Evolutionary conservation across 179 eudicot genomes (phyloP), one percentile per base, ranked within the genome.

Genomic region (Corrigiola litoralis): DNA sequence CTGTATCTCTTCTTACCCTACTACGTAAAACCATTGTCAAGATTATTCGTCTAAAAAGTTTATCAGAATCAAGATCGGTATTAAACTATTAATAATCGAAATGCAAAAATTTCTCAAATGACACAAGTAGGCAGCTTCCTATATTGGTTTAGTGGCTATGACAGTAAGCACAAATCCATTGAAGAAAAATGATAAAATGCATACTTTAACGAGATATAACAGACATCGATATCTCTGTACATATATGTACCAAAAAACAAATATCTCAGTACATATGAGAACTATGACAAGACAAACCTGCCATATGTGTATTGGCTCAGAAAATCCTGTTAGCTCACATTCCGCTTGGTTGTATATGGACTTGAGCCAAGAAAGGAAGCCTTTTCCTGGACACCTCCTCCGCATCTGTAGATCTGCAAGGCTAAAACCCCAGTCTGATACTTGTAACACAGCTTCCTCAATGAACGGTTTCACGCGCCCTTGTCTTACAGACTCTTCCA

Each of bases 281-380:
- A 61, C 5, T 4, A 50, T 9, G 32, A 67, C 8, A 62, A 49
- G 46, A 54, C 75, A 9, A 41, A 92, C 98, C 98, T 92, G 98
- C 98, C 98, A 92, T 67, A 89, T 70, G 84, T 87, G 89, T 57
- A 92, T 70, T 14, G 95, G 90, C 10, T 92, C 89, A 0, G 78
- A 74, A 75, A 79, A 92, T 57, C 96, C 98, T 10, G 84, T 83
- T 71, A 84, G 57, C 63, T 79, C 82, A 29, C 95, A 83, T 68
- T 87, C 88, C 2, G 84, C 82, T 60, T 71, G 82, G 41, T 68
- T 77, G 68, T 87, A 85, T 45, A 89, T 67, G 79, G 87, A 84
- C 56, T 76, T 84, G 23, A 89, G 80, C 95, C 91, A 89, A 27
- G 86, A 63, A 62, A 89, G 55, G 60, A 92, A 50, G 68, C 98